Percentiles rank a stretch among this genome's conserved stretches.
Evolutionary conservation across 306 rosid species (phyloP).

Genomic region (Cucumis sativus): DNA sequence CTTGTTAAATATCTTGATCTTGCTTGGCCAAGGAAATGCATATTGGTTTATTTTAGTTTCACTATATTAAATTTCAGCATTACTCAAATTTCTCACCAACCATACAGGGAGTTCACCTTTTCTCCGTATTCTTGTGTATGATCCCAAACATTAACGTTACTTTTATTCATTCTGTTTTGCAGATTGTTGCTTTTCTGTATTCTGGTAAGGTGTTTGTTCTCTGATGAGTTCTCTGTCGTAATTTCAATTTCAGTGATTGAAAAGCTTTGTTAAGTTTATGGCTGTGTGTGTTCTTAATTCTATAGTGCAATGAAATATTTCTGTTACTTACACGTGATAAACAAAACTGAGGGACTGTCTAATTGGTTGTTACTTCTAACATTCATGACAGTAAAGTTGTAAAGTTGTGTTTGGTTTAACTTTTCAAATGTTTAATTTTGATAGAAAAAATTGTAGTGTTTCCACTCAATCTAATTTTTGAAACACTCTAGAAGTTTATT

Average conservation of each 20-base stretch:
- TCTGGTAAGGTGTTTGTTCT: slow-evolving; percentile 36
- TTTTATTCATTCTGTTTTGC: slow-evolving; percentile 15
- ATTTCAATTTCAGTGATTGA: neutral
- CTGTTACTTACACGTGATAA: neutral
- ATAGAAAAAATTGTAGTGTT: too few species aligned
- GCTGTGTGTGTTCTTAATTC: neutral
- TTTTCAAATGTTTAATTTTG: too few species aligned
- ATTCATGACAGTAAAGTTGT: neutral
- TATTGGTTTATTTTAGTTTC: neutral
- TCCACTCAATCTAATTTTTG: too few species aligned
- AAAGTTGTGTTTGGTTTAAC: too few species aligned
- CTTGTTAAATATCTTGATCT: neutral
- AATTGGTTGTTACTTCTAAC: neutral
- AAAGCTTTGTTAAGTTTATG: neutral
- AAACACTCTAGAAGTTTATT: too few species aligned
- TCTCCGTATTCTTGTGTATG: neutral
- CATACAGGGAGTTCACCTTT: neutral
- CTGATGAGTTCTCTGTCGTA: neutral
- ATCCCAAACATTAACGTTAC: neutral
- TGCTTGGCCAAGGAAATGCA: neutral
- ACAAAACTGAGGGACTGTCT: neutral
- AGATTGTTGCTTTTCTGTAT: slow-evolving; percentile 49
- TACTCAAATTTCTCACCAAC: too few species aligned
- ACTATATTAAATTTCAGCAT: neutral
- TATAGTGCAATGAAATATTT: neutral